Conservation (phyloP, 805 yeast species). For the Grigorovia transvaalensis region DNA sequence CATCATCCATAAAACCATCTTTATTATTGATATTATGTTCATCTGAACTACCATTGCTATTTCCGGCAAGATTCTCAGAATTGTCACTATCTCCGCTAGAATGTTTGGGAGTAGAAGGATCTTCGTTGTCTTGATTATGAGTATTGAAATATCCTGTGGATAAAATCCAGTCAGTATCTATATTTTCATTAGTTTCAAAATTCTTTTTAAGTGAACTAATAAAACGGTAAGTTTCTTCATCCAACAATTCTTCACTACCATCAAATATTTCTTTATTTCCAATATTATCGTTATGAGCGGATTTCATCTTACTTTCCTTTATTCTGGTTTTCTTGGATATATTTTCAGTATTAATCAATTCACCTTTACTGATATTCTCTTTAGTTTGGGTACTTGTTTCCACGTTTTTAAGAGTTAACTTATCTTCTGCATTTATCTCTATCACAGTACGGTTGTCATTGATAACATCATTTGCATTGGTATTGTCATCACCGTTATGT, state of each 20-base stretch:
- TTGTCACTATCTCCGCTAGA: background rate
- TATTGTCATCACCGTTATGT: background rate
- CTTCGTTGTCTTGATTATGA: background rate
- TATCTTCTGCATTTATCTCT: background rate
- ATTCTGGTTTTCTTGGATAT: background rate
- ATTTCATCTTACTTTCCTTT: conserved; percentile 1
- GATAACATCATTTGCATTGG: background rate
- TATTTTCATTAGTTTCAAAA: background rate
- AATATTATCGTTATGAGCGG: conserved; percentile 10
- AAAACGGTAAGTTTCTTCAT: conserved; percentile 28
- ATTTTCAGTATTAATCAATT: background rate
- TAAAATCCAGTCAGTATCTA: background rate
- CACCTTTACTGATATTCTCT: background rate
- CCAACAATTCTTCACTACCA: background rate
- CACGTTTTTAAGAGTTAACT: background rate
- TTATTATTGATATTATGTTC: background rate
- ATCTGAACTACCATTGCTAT: background rate
- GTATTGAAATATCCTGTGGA: background rate
- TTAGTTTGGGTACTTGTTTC: background rate
- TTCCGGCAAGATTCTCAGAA: background rate
- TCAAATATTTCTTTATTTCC: background rate
- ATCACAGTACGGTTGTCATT: conserved; percentile 2
- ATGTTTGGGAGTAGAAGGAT: too few relatives aligned
- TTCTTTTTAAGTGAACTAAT: conserved; percentile 6
- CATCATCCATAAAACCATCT: background rate